A percentile compares a stretch with the other conserved stretches of the same genome.
These are phyloP conservation scores for Cladosporium sphaerospermum DNA, from an alignment of 2,329 filamentous ascomycete genomes.

Conservation along the genomic window DNA sequence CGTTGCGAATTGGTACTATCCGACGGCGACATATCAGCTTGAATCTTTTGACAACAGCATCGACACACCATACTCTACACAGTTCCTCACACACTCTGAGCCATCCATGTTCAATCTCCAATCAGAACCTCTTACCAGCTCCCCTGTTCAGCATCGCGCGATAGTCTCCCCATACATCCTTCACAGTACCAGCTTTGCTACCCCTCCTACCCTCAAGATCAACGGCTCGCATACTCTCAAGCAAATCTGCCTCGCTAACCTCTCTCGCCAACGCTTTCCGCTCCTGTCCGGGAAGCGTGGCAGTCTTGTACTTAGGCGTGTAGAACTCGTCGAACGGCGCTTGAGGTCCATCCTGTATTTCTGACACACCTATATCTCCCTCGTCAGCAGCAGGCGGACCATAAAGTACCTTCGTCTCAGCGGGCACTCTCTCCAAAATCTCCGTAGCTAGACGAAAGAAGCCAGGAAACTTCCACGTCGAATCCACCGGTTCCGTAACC, in stretches of 20 bases:
- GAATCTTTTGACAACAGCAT: too few relatives aligned
- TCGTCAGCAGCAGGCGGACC: background rate
- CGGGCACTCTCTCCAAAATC: slow-evolving; percentile 17
- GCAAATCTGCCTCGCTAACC: background rate
- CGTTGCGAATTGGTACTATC: too few relatives aligned
- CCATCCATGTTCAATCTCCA: background rate
- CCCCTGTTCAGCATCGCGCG: background rate
- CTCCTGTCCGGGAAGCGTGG: background rate
- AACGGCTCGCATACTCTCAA: background rate
- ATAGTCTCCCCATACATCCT: slow-evolving; percentile 4
- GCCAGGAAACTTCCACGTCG: slow-evolving; percentile 1
- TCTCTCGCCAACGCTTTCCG: background rate
- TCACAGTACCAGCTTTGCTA: slow-evolving; percentile 4
- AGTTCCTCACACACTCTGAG: too few relatives aligned
- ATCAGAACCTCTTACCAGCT: background rate
- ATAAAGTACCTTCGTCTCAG: slow-evolving; percentile 13
- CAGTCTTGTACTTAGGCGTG: background rate
- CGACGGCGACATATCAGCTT: too few relatives aligned
- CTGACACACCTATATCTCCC: background rate
- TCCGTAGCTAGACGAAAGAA: slow-evolving; percentile 14
- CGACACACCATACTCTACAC: too few relatives aligned
- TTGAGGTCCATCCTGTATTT: background rate
- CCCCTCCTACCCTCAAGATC: slow-evolving; percentile 4
- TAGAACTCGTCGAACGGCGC: slow-evolving; percentile 8
- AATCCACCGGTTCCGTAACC: slow-evolving; percentile 1